Conservation (phyloP, 148 eudicot genomes). For the Vaccinium vitisidaea region DNA sequence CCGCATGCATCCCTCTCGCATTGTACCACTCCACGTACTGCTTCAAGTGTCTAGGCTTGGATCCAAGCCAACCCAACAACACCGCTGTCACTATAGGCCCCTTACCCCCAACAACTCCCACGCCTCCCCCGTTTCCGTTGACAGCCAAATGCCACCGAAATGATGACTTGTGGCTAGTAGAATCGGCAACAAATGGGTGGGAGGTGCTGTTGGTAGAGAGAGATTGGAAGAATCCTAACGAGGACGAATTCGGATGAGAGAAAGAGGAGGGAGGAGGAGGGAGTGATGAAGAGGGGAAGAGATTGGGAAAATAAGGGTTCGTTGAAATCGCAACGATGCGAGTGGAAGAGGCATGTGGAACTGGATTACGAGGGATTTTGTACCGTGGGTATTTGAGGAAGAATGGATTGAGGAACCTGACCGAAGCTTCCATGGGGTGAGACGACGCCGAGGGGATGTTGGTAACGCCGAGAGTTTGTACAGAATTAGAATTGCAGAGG, state of each 20-base stretch:
- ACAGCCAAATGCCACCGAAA: slow-evolving; percentile 19
- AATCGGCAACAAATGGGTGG: slow-evolving; percentile 1
- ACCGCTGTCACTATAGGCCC: slow-evolving; percentile 58
- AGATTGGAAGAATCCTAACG: not conserved
- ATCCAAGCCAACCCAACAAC: slow-evolving; percentile 87
- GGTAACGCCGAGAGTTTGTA: not conserved
- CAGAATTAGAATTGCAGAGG: not conserved
- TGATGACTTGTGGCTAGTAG: not conserved
- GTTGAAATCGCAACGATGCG: not conserved
- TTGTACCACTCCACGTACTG: slow-evolving; percentile 72
- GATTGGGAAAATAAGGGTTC: not conserved
- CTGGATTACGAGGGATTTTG: not conserved
- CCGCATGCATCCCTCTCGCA: slow-evolving; percentile 53
- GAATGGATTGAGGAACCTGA: slow-evolving; percentile 17
- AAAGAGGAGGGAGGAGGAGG: not conserved
- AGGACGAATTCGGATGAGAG: not conserved
- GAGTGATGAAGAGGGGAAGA: not conserved
- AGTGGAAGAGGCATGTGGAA: not conserved
- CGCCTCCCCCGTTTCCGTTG: not conserved
- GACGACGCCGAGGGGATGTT: no score
- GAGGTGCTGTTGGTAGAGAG: not conserved
- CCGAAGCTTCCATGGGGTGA: slow-evolving; percentile 23
- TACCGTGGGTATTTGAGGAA: not conserved
- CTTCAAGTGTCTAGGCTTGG: slow-evolving; percentile 61
- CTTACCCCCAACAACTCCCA: slow-evolving; percentile 14